These are phyloP conservation scores for Ceratorhiza oryzae-sativae DNA, from an alignment of 1,284 basidiomycete genomes.

Conservation along the genomic window DNA sequence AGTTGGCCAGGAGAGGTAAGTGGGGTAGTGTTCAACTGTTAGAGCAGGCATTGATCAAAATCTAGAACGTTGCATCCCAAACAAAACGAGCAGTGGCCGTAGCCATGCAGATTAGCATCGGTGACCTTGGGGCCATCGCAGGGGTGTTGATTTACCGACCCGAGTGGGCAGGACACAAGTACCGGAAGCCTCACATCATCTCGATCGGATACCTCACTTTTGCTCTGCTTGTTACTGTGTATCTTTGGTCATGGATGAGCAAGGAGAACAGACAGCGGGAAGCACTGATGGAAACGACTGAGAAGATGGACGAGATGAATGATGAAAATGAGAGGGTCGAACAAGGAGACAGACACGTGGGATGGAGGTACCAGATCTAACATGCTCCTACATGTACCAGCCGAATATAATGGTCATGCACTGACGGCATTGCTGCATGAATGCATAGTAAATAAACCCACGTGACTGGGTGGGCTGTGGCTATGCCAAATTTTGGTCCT, in stretches of 20 bases:
- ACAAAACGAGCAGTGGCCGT: constrained; percentile 71
- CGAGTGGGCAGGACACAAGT: constrained; percentile 57
- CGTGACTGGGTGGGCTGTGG: neutral
- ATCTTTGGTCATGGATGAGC: constrained; percentile 61
- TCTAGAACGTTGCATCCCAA: constrained; percentile 70
- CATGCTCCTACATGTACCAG: neutral
- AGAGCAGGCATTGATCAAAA: constrained; percentile 14
- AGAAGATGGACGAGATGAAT: constrained; percentile 3
- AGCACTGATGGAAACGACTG: neutral
- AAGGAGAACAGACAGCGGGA: constrained; percentile 61
- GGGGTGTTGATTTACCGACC: constrained; percentile 62
- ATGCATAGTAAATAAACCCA: too few relatives aligned
- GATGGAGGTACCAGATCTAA: constrained; percentile 53
- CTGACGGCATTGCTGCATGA: too few relatives aligned
- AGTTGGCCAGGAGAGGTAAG: constrained; percentile 53
- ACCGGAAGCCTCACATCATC: constrained; percentile 66
- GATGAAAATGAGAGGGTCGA: constrained; percentile 46
- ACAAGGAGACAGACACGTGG: constrained; percentile 52
- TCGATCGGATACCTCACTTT: constrained; percentile 66
- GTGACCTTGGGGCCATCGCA: constrained; percentile 68
- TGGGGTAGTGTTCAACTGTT: too few relatives aligned
- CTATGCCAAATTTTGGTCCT: constrained; percentile 34
- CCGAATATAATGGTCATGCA: too few relatives aligned
- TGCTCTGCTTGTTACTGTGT: constrained; percentile 56
- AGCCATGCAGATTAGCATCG: constrained; percentile 72